phyloP scores from a whole-genome alignment of 352 stramenopile species.

The Poterioochromonas sp. region DNA sequence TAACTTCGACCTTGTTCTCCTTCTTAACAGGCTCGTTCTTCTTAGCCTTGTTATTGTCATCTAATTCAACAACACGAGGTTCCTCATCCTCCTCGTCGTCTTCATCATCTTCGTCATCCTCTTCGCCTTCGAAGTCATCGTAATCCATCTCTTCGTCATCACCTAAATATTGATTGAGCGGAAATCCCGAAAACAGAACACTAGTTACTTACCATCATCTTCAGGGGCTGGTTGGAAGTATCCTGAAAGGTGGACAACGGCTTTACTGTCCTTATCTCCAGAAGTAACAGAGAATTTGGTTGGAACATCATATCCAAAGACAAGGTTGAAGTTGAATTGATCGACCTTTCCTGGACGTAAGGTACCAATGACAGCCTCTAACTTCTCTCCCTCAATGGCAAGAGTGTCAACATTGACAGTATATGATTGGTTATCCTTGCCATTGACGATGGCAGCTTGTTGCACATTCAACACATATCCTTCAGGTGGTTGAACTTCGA shows the following conservation, averaged over 20 bases:
- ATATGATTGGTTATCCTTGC: background rate
- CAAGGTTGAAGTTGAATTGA: background rate
- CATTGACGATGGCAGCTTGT: slow-evolving; percentile 5
- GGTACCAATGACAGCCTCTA: slow-evolving; percentile 14
- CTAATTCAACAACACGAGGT: background rate
- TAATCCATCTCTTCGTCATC: background rate
- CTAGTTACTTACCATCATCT: background rate
- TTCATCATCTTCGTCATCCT: slow-evolving; percentile 39
- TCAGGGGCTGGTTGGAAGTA: slow-evolving; percentile 29
- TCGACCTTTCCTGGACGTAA: background rate
- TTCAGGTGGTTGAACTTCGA: slow-evolving; percentile 29
- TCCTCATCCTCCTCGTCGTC: slow-evolving; percentile 37
- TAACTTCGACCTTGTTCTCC: slow-evolving; percentile 19
- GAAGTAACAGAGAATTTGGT: background rate
- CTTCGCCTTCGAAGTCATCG: background rate
- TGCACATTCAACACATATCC: slow-evolving; percentile 15
- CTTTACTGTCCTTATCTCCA: background rate
- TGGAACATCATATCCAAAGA: slow-evolving; percentile 28
- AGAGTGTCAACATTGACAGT: background rate
- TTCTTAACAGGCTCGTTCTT: slow-evolving; percentile 13
- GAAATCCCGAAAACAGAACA: background rate
- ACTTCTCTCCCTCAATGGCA: slow-evolving; percentile 1
- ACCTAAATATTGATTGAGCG: background rate
- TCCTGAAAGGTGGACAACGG: background rate
- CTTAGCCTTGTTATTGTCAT: background rate